phyloP scores from a whole-genome alignment of 2,329 filamentous ascomycete genomes.

The Colletotrichum sp. region DNA sequence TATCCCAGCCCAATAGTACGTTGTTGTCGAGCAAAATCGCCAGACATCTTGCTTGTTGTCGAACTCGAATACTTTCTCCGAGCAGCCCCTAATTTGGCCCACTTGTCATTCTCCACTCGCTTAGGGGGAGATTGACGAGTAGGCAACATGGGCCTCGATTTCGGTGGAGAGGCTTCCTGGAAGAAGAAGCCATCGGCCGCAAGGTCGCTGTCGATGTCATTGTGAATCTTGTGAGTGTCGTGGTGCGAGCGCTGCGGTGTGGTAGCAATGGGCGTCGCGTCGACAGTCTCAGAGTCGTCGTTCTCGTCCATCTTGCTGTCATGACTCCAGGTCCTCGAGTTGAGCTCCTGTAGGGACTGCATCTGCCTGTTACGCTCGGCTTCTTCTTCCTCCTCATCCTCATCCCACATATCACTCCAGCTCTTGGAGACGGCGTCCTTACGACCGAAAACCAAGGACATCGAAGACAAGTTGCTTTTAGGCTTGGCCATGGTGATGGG shows the following conservation, averaged over 20 bases:
- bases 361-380: conserved; percentile 67
- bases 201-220: conserved; percentile 67
- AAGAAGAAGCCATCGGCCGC: conserved; percentile 76
- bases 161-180: conserved; percentile 63
- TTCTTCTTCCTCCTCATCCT: conserved; percentile 81
- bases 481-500: conserved; percentile 83
- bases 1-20: conserved; percentile 54
- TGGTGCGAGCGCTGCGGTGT: conserved; percentile 43
- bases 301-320: conserved; percentile 64
- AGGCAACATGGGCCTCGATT: background rate
- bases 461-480: conserved; percentile 68
- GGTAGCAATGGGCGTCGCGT: conserved; percentile 40
- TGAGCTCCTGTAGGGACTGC: conserved; percentile 67
- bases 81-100: conserved; percentile 85
- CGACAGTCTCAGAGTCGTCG: conserved; percentile 46
- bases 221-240: conserved; percentile 31
- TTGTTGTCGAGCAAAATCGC: conserved; percentile 51
- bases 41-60: conserved; percentile 55
- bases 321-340: conserved; percentile 80
- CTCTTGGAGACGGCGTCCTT: conserved; percentile 90
- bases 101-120: conserved; percentile 75
- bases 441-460: conserved; percentile 82
- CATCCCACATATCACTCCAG: conserved; percentile 98
- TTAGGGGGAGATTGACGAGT: conserved; percentile 70
- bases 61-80: conserved; percentile 69